phyloP scores from a whole-genome alignment of 768 basidiomycete genomes.

The Pulveroboletus ravenelii region DNA sequence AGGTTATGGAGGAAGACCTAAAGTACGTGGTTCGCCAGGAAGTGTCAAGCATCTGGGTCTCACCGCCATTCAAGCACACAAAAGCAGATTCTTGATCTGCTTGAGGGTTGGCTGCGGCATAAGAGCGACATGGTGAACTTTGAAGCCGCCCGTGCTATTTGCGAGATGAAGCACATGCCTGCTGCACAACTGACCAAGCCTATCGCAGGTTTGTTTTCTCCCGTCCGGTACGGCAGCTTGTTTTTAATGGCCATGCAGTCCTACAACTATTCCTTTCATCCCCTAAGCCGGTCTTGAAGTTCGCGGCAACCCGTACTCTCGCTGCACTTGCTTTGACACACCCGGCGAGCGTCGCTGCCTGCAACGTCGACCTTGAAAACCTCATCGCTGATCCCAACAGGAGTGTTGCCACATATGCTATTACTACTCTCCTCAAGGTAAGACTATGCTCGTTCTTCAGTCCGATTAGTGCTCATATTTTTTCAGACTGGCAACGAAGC shows the following conservation, averaged over 20 bases:
- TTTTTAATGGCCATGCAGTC: slow-evolving; percentile 43
- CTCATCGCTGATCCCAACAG: slow-evolving; percentile 94
- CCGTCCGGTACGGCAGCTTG: not conserved
- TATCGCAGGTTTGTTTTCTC: slow-evolving; percentile 65
- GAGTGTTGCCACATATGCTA: slow-evolving; percentile 96
- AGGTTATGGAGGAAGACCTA: slow-evolving; percentile 97
- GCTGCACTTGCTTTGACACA: slow-evolving; percentile 84
- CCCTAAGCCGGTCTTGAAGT: slow-evolving; percentile 91
- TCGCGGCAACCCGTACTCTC: slow-evolving; percentile 94
- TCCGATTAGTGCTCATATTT: slow-evolving; percentile 4
- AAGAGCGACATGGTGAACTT: slow-evolving; percentile 99
- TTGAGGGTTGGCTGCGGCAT: slow-evolving; percentile 94
- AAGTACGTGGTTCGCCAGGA: slow-evolving; percentile 58
- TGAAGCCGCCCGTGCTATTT: slow-evolving; percentile 95
- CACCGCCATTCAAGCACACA: slow-evolving; percentile 56
- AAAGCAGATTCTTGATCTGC: slow-evolving; percentile 85
- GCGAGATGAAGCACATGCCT: slow-evolving; percentile 87
- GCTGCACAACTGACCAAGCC: slow-evolving; percentile 76
- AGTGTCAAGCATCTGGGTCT: not conserved
- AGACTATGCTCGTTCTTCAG: not conserved
- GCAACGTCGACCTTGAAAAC: slow-evolving; percentile 95
- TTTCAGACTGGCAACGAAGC: slow-evolving; percentile 94
- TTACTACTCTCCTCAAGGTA: slow-evolving; percentile 95
- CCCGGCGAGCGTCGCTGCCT: slow-evolving; percentile 80
- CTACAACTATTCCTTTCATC: slow-evolving; percentile 95